Conservation (phyloP, 345 rosid genomes). For the Ceriops tagal region DNA sequence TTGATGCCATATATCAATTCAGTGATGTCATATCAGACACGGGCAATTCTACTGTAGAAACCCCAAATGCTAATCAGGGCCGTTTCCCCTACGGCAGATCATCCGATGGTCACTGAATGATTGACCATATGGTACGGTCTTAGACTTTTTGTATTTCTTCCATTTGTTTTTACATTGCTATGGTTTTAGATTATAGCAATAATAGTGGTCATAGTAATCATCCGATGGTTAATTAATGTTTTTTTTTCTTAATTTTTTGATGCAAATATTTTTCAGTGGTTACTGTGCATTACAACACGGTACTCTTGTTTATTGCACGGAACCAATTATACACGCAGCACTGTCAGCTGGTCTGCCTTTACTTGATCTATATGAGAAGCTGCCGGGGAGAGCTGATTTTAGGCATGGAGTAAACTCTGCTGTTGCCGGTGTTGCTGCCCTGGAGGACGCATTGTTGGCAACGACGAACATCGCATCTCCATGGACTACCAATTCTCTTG, state of each 20-base stretch:
- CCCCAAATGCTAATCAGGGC: constrained; percentile 1
- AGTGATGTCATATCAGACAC: constrained; percentile 18
- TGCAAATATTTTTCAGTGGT: too few relatives aligned
- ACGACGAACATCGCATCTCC: neutral
- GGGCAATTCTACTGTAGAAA: constrained; percentile 11
- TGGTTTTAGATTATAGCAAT: too few relatives aligned
- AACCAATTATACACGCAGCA: constrained; percentile 10
- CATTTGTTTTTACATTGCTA: too few relatives aligned
- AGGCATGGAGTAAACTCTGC: constrained; percentile 15
- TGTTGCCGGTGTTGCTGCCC: constrained; percentile 1
- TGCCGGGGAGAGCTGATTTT: neutral
- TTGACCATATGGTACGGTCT: constrained; percentile 25
- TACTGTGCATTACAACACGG: too few relatives aligned
- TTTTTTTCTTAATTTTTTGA: too few relatives aligned
- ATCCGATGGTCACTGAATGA: constrained; percentile 26
- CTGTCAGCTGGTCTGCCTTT: constrained; percentile 13
- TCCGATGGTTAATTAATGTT: too few relatives aligned
- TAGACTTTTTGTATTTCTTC: too few relatives aligned
- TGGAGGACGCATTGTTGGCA: neutral
- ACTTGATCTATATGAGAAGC: constrained; percentile 2
- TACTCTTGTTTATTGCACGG: too few relatives aligned
- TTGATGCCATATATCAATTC: constrained; percentile 18
- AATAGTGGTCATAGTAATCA: too few relatives aligned
- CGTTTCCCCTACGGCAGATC: constrained; percentile 29
- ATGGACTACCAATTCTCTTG: neutral